These are phyloP conservation scores for Podospora australis DNA, from an alignment of 495 filamentous ascomycete species.

Conservation along the genomic window DNA sequence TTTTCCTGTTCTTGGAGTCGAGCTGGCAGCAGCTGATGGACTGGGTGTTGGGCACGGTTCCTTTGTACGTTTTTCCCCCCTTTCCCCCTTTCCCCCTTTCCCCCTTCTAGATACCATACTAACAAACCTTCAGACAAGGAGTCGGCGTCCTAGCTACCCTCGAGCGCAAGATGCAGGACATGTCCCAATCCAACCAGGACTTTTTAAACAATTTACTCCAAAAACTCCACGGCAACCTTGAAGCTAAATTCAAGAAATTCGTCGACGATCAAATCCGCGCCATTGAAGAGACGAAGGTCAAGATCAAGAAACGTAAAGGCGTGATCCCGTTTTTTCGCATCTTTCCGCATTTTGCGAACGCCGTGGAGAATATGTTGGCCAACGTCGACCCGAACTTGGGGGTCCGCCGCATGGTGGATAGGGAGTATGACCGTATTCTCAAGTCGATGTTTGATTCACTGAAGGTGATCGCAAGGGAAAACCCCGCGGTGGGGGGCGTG, in stretches of 20 bases:
- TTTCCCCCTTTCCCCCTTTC: neutral
- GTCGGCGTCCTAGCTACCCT: constrained; percentile 79
- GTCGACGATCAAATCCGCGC: constrained; percentile 91
- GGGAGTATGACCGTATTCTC: constrained; percentile 82
- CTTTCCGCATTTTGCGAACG: constrained; percentile 76
- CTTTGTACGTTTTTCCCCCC: constrained; percentile 71
- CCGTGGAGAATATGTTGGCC: constrained; percentile 75
- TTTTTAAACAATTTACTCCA: constrained; percentile 74
- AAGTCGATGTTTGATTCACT: constrained; percentile 95
- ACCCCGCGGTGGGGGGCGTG: constrained; percentile 52
- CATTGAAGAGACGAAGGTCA: constrained; percentile 98
- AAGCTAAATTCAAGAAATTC: constrained; percentile 75
- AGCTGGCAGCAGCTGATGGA: constrained; percentile 77
- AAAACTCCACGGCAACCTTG: constrained; percentile 69
- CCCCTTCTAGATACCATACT: neutral
- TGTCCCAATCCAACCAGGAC: constrained; percentile 86
- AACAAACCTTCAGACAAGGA: constrained; percentile 57
- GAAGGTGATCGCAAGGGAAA: constrained; percentile 92
- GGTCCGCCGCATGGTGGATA: constrained; percentile 70
- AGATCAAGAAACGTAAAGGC: constrained; percentile 95
- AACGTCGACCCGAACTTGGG: constrained; percentile 51
- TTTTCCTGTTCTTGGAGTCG: constrained; percentile 73
- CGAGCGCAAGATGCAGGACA: constrained; percentile 65
- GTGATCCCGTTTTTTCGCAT: constrained; percentile 90
- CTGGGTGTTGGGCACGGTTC: constrained; percentile 74